These are phyloP conservation scores for Erodium moschatum DNA, from an alignment of 441 rosid genomes.

Conservation along the genomic window DNA sequence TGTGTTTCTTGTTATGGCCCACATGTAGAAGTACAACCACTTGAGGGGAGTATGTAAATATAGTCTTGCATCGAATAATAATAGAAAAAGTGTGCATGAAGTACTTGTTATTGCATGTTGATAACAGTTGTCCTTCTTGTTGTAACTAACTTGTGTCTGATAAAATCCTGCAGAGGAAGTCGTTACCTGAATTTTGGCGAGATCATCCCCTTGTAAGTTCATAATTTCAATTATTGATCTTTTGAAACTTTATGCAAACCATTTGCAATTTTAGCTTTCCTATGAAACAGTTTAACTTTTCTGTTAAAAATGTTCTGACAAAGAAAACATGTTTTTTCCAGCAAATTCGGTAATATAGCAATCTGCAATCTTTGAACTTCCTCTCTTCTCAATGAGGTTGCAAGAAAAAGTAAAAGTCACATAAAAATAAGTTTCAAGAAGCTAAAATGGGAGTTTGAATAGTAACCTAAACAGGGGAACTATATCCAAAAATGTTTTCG, in stretches of 20 bases:
- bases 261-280: background rate
- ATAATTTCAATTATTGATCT: background rate
- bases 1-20: too few species aligned
- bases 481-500: background rate
- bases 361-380: background rate
- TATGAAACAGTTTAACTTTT: background rate
- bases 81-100: too few species aligned
- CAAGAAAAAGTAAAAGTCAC: background rate
- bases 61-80: too few species aligned
- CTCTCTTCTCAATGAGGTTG: background rate
- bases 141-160: constrained; percentile 3
- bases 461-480: background rate
- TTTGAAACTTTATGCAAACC: background rate
- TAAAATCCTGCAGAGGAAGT: constrained; percentile 6
- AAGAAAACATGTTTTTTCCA: background rate
- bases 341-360: background rate
- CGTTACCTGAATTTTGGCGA: constrained; percentile 9
- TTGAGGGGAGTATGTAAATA: too few species aligned
- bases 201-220: constrained; percentile 8
- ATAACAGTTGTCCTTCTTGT: background rate
- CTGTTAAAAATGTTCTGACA: background rate
- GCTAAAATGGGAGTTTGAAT: background rate
- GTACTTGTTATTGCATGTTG: background rate
- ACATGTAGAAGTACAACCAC: too few species aligned
- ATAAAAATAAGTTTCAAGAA: background rate